Evolutionary conservation across 1,284 basidiomycete genomes (phyloP).

Genomic region (Xerocomus tenax): DNA sequence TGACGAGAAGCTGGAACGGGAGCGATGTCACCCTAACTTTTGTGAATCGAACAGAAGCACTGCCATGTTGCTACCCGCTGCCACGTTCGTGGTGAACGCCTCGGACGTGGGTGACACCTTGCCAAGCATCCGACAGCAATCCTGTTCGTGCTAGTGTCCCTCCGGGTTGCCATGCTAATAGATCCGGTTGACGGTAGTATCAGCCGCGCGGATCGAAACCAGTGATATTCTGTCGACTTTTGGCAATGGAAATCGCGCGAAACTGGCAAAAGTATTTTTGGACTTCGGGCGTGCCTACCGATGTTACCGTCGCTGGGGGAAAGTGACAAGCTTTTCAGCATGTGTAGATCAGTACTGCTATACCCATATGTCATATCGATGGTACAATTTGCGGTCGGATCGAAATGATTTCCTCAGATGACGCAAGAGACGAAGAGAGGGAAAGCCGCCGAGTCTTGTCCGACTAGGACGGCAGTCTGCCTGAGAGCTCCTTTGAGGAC

Average conservation of each 20-base stretch:
- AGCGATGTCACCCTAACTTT: neutral
- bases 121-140: neutral
- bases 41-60: neutral
- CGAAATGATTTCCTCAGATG: too few relatives aligned
- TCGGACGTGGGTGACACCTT: neutral
- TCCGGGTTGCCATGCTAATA: neutral
- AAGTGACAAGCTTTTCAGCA: too few relatives aligned
- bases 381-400: too few relatives aligned
- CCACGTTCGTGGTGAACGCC: neutral
- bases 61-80: neutral
- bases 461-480: too few relatives aligned
- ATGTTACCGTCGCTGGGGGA: too few relatives aligned
- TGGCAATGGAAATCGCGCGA: neutral
- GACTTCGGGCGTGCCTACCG: neutral
- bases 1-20: neutral
- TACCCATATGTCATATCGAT: too few relatives aligned
- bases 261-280: neutral
- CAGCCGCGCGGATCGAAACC: neutral
- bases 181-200: neutral
- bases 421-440: too few relatives aligned
- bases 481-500: too few relatives aligned
- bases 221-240: neutral
- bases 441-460: too few relatives aligned
- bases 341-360: too few relatives aligned
- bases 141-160: neutral